These are phyloP conservation scores for Sclerotinia sclerotiorum DNA, from an alignment of 2,329 filamentous ascomycete genomes.

Conservation along the genomic window DNA sequence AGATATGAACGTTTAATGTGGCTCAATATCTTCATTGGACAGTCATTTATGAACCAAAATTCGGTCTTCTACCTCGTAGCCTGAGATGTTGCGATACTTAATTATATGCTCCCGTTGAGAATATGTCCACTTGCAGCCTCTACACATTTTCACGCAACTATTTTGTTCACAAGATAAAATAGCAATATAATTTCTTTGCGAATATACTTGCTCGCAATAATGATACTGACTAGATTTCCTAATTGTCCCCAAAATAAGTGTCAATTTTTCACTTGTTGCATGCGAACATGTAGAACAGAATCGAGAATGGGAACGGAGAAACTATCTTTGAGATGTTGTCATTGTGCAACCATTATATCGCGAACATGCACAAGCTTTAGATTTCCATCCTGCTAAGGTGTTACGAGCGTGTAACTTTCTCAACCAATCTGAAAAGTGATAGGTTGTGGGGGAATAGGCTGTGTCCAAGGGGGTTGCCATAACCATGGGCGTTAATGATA, in stretches of 20 bases:
- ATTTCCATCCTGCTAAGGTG: background rate
- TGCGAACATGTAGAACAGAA: background rate
- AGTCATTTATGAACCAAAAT: too few species aligned
- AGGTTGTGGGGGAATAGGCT: background rate
- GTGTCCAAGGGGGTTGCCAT: background rate
- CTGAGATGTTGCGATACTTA: too few species aligned
- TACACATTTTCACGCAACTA: too few species aligned
- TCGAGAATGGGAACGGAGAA: too few species aligned
- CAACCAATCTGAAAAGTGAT: background rate
- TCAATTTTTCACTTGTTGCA: background rate
- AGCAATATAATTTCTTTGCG: too few species aligned
- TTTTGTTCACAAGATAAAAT: too few species aligned
- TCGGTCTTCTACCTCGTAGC: too few species aligned
- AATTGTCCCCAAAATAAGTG: background rate
- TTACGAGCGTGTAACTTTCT: background rate
- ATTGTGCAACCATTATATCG: too few species aligned
- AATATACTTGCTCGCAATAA: background rate
- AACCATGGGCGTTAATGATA: background rate
- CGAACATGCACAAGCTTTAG: background rate
- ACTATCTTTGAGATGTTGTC: too few species aligned
- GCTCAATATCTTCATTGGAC: too few species aligned
- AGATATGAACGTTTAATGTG: background rate
- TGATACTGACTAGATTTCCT: background rate
- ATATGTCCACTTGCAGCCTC: too few species aligned
- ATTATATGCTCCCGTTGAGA: too few species aligned